These are phyloP conservation scores for Termitomyces sp. DNA, from an alignment of 768 basidiomycete genomes.

Conservation along the genomic window DNA sequence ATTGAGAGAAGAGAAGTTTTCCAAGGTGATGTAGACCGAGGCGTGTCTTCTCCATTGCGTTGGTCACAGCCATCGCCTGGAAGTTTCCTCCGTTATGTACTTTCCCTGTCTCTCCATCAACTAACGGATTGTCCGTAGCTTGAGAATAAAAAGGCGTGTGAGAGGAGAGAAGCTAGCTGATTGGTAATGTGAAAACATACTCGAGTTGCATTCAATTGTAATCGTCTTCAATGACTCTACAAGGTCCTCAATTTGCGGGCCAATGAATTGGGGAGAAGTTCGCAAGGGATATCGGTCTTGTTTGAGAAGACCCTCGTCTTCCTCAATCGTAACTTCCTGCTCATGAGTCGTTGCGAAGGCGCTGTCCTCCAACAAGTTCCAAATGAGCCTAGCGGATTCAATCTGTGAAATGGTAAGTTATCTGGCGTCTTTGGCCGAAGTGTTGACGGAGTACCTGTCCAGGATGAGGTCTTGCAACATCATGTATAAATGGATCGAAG, in stretches of 20 bases:
- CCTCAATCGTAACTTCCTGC: constrained; percentile 65
- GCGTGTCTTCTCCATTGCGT: constrained; percentile 86
- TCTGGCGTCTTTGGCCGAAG: not conserved
- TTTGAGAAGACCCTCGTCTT: constrained; percentile 70
- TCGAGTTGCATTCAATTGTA: constrained; percentile 78
- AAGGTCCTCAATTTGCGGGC: constrained; percentile 82
- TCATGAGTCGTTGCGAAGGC: constrained; percentile 65
- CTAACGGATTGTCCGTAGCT: constrained; percentile 87
- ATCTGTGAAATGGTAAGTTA: constrained; percentile 33
- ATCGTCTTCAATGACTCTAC: constrained; percentile 60
- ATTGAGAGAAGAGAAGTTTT: constrained; percentile 64
- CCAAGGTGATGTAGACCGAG: constrained; percentile 67
- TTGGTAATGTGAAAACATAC: constrained; percentile 38
- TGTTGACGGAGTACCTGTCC: constrained; percentile 51
- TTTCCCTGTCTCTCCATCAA: constrained; percentile 61
- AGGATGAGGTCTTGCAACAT: constrained; percentile 73
- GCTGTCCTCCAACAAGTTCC: constrained; percentile 64
- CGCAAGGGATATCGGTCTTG: constrained; percentile 79
- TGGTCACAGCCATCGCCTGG: constrained; percentile 84
- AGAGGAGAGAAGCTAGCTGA: not conserved
- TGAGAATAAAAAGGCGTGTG: constrained; percentile 5
- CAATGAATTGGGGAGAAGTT: constrained; percentile 81
- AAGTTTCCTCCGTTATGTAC: constrained; percentile 88
- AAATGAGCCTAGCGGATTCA: constrained; percentile 67
- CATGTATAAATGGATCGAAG: constrained; percentile 78